phyloP scores from a whole-genome alignment of 2,329 filamentous ascomycete species.

The Botryotinia convoluta region DNA sequence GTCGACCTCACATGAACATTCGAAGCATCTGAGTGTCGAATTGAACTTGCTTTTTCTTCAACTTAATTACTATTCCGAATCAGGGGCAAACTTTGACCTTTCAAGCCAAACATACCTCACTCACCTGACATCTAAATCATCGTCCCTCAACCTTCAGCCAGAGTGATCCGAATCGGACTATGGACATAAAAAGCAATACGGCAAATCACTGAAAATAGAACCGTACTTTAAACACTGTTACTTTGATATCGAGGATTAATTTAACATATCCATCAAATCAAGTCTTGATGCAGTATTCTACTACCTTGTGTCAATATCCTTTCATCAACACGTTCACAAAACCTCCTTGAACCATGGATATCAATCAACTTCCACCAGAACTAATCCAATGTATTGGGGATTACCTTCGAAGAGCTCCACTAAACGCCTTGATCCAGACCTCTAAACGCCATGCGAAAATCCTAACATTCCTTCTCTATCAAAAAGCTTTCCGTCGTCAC shows the following conservation, averaged over 20 bases:
- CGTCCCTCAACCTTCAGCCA: not conserved
- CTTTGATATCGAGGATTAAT: not conserved
- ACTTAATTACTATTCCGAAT: not conserved
- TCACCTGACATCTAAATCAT: not conserved
- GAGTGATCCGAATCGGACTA: not conserved
- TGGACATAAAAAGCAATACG: not conserved
- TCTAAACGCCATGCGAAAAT: slow-evolving; percentile 12
- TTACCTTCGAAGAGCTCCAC: slow-evolving; percentile 12
- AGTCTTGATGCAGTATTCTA: slow-evolving; percentile 9
- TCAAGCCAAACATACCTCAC: not conserved
- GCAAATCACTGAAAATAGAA: not conserved
- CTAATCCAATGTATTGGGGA: slow-evolving; percentile 14
- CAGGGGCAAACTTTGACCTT: not conserved
- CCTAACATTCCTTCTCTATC: slow-evolving; percentile 9
- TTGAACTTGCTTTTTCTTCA: not conserved
- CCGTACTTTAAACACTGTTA: not conserved
- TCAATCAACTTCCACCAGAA: slow-evolving; percentile 18
- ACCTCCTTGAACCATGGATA: slow-evolving; percentile 9
- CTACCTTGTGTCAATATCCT: not conserved
- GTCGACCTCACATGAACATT: not conserved
- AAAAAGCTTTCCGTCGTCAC: slow-evolving; percentile 19
- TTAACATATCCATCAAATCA: not conserved
- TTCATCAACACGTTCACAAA: not conserved
- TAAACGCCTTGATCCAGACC: slow-evolving; percentile 13
- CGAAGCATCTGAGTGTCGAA: not conserved